Conservation (phyloP, 257 asterid genomes). For the Solanum lycopersicoides region DNA sequence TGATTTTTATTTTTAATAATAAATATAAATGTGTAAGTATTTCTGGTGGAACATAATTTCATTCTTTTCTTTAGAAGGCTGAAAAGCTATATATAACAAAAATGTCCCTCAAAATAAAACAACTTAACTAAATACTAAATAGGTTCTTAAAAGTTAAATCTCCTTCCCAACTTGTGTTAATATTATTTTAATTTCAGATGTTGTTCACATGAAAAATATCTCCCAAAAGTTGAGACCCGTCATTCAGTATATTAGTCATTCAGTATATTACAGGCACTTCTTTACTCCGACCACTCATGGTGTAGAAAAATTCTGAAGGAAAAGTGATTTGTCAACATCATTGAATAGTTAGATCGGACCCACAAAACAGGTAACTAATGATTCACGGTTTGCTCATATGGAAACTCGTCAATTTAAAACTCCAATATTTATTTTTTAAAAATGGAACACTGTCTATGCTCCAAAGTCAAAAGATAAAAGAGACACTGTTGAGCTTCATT, state of each 20-base stretch:
- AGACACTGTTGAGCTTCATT: neutral
- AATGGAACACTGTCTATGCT: neutral
- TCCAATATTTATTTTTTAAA: neutral
- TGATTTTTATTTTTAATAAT: no score
- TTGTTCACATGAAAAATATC: neutral
- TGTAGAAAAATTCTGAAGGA: neutral
- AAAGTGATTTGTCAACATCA: neutral
- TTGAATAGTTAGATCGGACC: neutral
- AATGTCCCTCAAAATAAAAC: no score
- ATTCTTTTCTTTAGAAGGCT: no score
- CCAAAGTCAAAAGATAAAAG: neutral
- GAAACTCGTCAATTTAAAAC: neutral
- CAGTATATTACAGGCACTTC: neutral
- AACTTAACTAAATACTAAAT: no score
- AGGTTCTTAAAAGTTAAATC: no score
- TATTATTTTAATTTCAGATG: neutral
- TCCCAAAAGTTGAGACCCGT: neutral
- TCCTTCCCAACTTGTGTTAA: neutral
- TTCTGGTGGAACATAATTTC: no score
- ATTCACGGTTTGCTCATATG: neutral
- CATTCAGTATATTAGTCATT: neutral
- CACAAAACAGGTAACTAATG: neutral
- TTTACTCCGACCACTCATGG: neutral
- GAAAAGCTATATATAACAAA: no score
- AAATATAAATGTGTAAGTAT: no score